A percentile compares a stretch with the other conserved stretches of the same genome.
Conservation (phyloP, 352 stramenopile genomes). For the Hyaloperonospora brassicae region DNA sequence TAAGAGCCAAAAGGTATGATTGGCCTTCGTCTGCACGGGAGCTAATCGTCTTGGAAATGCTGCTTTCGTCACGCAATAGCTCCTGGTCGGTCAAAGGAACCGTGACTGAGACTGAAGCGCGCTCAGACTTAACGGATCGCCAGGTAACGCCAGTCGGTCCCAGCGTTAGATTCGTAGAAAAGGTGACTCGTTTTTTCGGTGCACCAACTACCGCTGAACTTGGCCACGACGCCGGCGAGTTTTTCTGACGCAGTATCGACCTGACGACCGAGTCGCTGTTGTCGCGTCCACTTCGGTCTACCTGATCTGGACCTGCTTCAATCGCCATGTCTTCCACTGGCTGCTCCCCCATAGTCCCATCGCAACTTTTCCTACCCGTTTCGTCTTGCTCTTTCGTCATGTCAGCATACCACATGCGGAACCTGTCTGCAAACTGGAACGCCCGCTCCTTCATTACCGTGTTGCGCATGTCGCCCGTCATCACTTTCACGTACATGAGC, state of each 20-base stretch:
- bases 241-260: conserved; percentile 13
- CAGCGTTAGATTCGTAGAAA: conserved; percentile 8
- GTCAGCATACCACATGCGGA: conserved; percentile 42
- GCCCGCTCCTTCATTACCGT: conserved; percentile 33
- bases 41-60: conserved; percentile 10
- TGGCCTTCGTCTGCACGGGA: conserved; percentile 27
- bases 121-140: neutral
- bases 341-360: conserved; percentile 9
- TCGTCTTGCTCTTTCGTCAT: conserved; percentile 11
- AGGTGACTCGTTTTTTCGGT: conserved; percentile 23
- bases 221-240: neutral
- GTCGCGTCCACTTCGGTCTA: conserved; percentile 3
- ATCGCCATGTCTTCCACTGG: conserved; percentile 24
- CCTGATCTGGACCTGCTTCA: conserved; percentile 16
- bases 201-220: neutral
- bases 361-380: neutral
- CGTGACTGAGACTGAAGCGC: conserved; percentile 2
- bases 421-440: conserved; percentile 48
- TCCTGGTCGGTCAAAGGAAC: conserved; percentile 1
- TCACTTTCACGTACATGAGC: conserved; percentile 48
- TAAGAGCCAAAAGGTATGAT: conserved; percentile 42
- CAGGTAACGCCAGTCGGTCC: neutral
- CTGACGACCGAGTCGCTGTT: conserved; percentile 1
- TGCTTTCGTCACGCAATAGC: conserved; percentile 5
- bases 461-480: conserved; percentile 23